A percentile compares a stretch with the other conserved stretches of the same genome.
phyloP scores from a whole-genome alignment of 2,329 filamentous ascomycete genomes.

The Aspergillus nomiae region DNA sequence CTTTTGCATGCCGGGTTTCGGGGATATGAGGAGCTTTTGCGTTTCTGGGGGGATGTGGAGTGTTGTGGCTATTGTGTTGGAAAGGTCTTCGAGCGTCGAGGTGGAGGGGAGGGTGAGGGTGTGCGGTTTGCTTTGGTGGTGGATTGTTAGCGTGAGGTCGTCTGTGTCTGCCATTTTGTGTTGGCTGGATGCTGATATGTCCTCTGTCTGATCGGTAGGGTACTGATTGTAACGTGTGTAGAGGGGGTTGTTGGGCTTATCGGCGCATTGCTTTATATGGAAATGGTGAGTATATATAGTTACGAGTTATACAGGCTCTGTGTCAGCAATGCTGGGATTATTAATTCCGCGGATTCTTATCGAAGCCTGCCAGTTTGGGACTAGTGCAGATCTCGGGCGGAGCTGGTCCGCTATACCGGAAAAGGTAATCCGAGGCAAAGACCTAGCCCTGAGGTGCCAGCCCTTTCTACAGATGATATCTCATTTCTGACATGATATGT shows the following conservation, averaged over 20 bases:
- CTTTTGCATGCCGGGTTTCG: slow-evolving; percentile 51
- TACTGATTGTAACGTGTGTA: neutral
- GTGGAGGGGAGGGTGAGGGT: slow-evolving; percentile 50
- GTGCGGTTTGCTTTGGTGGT: slow-evolving; percentile 57
- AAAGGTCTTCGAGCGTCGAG: slow-evolving; percentile 54
- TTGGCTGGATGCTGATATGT: neutral
- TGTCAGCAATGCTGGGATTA: slow-evolving; percentile 1
- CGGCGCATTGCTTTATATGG: neutral
- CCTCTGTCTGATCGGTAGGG: neutral
- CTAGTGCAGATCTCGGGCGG: neutral
- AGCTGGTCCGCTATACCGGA: neutral
- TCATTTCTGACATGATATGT: too few species aligned
- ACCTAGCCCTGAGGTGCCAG: too few species aligned
- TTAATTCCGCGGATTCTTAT: slow-evolving; percentile 1
- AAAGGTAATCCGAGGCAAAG: slow-evolving; percentile 13
- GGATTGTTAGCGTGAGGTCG: slow-evolving; percentile 49
- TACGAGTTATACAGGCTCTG: neutral
- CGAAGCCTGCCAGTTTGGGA: neutral
- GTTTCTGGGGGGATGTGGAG: slow-evolving; percentile 44
- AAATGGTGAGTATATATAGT: neutral
- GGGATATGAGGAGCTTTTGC: slow-evolving; percentile 49
- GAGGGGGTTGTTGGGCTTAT: neutral
- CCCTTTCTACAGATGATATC: too few species aligned
- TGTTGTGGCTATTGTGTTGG: slow-evolving; percentile 32
- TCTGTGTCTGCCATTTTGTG: neutral